Conservation (phyloP, 2,329 filamentous ascomycete genomes). For the Aspergillus pseudotamarii region DNA sequence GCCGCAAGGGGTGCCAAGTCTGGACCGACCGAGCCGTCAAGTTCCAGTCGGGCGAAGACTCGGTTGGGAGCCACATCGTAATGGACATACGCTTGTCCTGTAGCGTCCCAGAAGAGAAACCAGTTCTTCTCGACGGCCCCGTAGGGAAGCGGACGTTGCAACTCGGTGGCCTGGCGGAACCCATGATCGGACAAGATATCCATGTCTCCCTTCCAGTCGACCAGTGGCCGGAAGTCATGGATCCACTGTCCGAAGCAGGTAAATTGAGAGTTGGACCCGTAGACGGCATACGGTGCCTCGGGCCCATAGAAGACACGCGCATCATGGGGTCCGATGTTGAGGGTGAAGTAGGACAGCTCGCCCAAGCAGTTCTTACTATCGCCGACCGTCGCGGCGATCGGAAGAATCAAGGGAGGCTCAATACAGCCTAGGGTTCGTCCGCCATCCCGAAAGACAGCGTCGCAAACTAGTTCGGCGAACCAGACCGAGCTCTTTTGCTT, state of each 20-base stretch:
- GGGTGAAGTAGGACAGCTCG: conserved; percentile 45
- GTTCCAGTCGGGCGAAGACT: conserved; percentile 50
- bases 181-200: conserved; percentile 30
- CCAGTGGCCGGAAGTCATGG: conserved; percentile 56
- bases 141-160: conserved; percentile 54
- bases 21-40: conserved; percentile 51
- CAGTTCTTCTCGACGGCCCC: conserved; percentile 62
- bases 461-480: conserved; percentile 54
- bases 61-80: conserved; percentile 57
- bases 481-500: conserved; percentile 28
- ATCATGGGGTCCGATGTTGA: conserved; percentile 60
- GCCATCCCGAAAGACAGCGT: conserved; percentile 51
- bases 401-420: conserved; percentile 45
- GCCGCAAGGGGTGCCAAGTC: conserved; percentile 49
- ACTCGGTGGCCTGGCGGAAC: conserved; percentile 53
- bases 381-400: conserved; percentile 50
- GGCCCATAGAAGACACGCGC: conserved; percentile 62
- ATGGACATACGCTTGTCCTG: conserved; percentile 53
- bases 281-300: conserved; percentile 53
- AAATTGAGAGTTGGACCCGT: conserved; percentile 57
- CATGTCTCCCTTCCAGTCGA: conserved; percentile 45
- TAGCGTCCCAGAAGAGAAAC: conserved; percentile 62
- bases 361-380: conserved; percentile 49
- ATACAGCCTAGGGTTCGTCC: conserved; percentile 40
- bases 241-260: conserved; percentile 63